Evolutionary conservation across 495 filamentous ascomycete species (phyloP).

Genomic region (Chaetomium cochliodes): DNA sequence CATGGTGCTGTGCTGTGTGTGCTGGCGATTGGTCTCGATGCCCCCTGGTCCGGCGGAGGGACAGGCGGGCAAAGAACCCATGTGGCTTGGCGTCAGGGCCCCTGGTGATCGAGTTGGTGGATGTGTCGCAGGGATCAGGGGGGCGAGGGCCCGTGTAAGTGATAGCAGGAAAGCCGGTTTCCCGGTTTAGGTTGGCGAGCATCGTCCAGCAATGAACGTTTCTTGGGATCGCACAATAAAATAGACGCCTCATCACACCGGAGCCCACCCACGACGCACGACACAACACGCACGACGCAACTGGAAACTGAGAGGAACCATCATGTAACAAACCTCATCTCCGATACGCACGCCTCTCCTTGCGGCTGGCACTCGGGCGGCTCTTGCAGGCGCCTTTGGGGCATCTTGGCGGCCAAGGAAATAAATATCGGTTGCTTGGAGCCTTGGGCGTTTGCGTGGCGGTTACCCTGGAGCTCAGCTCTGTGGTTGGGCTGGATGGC

Average conservation of each 20-base stretch:
- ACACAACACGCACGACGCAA: no score
- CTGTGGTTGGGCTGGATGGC: background rate
- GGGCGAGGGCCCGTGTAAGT: constrained; percentile 25
- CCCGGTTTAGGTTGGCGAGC: constrained; percentile 18
- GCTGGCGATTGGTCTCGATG: constrained; percentile 24
- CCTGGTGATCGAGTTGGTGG: constrained; percentile 5
- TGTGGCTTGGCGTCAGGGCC: constrained; percentile 21
- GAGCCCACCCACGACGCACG: no score
- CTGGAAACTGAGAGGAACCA: background rate
- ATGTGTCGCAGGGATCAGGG: constrained; percentile 19
- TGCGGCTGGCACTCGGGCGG: constrained; percentile 9
- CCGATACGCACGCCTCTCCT: background rate
- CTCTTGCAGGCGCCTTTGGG: background rate
- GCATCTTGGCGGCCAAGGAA: constrained; percentile 19
- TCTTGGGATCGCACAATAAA: background rate
- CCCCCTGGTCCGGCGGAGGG: background rate
- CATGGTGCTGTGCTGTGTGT: constrained; percentile 8
- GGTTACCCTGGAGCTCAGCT: background rate
- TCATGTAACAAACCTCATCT: constrained; percentile 1
- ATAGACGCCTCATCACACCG: no score
- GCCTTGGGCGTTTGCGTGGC: constrained; percentile 8
- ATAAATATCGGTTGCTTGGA: background rate
- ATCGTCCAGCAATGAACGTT: background rate
- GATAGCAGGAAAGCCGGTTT: constrained; percentile 23
- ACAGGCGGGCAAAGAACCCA: constrained; percentile 10